Evolutionary conservation across 2,329 filamentous ascomycete genomes (phyloP).

Genomic region (Diplodia sapinea): DNA sequence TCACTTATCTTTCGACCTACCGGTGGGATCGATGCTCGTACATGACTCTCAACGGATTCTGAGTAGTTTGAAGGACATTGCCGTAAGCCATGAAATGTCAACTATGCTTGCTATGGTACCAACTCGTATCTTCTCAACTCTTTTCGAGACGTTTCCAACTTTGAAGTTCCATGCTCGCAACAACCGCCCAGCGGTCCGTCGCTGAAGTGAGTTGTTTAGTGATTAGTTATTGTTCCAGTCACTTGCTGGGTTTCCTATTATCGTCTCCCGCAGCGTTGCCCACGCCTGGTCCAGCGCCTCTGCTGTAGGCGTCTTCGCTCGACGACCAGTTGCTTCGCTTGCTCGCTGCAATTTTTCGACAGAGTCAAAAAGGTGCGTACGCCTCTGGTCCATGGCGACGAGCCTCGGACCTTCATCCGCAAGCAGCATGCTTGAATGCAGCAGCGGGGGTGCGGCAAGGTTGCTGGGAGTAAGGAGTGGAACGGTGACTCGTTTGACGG

Average conservation of each 20-base stretch:
- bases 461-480: background rate
- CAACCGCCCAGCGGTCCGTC: no score
- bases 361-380: background rate
- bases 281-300: constrained; percentile 9
- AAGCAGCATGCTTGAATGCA: no score
- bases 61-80: no score
- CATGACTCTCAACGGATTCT: background rate
- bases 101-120: no score
- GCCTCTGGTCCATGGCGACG: background rate
- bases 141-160: no score
- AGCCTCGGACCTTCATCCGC: background rate
- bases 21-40: no score
- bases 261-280: background rate
- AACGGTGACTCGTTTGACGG: background rate
- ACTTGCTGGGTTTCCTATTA: background rate
- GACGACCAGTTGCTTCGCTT: background rate
- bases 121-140: no score
- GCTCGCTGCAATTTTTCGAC: background rate
- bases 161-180: no score
- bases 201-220: no score
- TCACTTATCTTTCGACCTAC: no score
- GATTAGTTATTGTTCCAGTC: no score
- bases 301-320: background rate
- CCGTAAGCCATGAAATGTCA: no score
- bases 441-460: background rate